Percentiles rank a stretch among this genome's conserved stretches.
Conservation (phyloP, 768 basidiomycete species). For the Mycena albidolilacea region DNA sequence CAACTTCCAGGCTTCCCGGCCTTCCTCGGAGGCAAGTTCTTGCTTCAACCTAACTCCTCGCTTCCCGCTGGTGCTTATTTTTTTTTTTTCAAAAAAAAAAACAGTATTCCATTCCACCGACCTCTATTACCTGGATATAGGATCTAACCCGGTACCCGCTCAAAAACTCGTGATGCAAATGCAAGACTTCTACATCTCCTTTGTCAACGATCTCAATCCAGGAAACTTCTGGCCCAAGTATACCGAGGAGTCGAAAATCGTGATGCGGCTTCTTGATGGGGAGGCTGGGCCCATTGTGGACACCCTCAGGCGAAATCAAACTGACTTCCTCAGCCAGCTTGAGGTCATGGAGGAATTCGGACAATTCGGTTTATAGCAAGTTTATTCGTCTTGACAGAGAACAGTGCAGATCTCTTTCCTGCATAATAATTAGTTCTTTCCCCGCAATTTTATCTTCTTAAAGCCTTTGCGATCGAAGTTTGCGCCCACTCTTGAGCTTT, state of each 20-base stretch:
- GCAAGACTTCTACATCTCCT: conserved; percentile 27
- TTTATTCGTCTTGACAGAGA: conserved; percentile 1
- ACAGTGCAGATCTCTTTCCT: conserved; percentile 8
- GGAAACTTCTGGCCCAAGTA: conserved; percentile 16
- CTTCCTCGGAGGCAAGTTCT: conserved; percentile 9
- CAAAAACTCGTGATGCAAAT: background rate
- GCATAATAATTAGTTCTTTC: background rate
- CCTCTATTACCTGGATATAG: conserved; percentile 27
- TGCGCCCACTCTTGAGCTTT: conserved; percentile 5
- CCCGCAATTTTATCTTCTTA: conserved; percentile 5
- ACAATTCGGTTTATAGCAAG: conserved; percentile 1
- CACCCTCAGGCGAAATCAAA: background rate
- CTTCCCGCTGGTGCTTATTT: no score
- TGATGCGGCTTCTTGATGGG: background rate
- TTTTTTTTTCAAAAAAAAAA: background rate
- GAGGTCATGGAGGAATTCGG: conserved; percentile 7
- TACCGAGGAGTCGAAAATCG: conserved; percentile 1
- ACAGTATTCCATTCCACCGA: conserved; percentile 20
- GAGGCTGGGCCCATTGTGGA: background rate
- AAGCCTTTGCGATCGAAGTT: conserved; percentile 10
- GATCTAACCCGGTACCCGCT: background rate
- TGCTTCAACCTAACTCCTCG: background rate
- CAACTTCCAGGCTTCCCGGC: background rate
- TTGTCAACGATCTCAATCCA: conserved; percentile 13
- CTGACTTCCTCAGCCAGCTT: conserved; percentile 1